Percentiles rank a stretch among this genome's conserved stretches.
Conservation (phyloP, 1,284 basidiomycete genomes). For the Trametes hirsuta region DNA sequence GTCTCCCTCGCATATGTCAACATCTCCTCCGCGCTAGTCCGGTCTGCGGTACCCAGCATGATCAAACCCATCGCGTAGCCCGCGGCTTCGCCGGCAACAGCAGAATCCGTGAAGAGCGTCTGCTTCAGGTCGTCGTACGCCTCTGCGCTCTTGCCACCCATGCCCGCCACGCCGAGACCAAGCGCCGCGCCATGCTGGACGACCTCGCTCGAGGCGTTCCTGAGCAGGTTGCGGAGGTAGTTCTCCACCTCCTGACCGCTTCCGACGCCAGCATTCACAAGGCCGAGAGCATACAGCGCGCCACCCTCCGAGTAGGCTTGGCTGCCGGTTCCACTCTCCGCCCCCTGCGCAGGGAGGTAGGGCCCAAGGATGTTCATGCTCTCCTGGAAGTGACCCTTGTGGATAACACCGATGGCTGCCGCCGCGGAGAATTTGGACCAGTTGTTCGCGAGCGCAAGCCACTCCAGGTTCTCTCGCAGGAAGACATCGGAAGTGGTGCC, state of each 20-base stretch:
- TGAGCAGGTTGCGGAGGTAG: conserved; percentile 80
- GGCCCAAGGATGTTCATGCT: conserved; percentile 93
- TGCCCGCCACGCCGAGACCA: conserved; percentile 90
- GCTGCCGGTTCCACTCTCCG: conserved; percentile 71
- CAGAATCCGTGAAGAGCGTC: conserved; percentile 89
- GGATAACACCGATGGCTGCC: conserved; percentile 93
- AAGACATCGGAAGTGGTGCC: conserved; percentile 94
- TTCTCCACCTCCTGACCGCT: conserved; percentile 69
- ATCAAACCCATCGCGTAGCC: conserved; percentile 96
- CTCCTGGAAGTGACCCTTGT: conserved; percentile 93
- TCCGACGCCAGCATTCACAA: conserved; percentile 90
- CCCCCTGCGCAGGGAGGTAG: conserved; percentile 80
- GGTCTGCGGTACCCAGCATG: conserved; percentile 90
- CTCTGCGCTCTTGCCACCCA: conserved; percentile 88
- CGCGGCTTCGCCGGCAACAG: conserved; percentile 91
- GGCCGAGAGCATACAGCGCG: conserved; percentile 89
- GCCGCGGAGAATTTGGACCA: conserved; percentile 99
- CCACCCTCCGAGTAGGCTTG: conserved; percentile 92
- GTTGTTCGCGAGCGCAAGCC: conserved; percentile 91
- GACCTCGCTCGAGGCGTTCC: conserved; percentile 74
- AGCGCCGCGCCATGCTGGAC: conserved; percentile 96
- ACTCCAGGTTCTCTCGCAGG: conserved; percentile 93
- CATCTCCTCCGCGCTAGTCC: conserved; percentile 88
- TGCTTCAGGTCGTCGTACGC: conserved; percentile 91
- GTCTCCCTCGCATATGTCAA: conserved; percentile 92